Evolutionary conservation across 441 rosid species (phyloP).

Genomic region (Caryocar brasiliense): DNA sequence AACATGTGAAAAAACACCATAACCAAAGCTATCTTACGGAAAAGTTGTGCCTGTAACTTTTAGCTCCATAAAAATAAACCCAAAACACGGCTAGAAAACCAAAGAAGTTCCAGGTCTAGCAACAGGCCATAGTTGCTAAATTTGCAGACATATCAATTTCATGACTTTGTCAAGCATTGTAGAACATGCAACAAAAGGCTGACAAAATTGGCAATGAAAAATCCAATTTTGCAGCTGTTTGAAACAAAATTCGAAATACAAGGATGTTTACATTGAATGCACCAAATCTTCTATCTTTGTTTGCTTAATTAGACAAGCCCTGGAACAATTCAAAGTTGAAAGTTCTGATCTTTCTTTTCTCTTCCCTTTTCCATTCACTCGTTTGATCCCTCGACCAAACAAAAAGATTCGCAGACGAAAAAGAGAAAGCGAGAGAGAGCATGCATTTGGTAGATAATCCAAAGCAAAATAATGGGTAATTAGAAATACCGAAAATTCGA

Average conservation of each 20-base stretch:
- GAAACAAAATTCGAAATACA: too few species aligned
- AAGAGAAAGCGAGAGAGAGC: background rate
- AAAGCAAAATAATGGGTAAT: background rate
- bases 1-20: conserved; percentile 3
- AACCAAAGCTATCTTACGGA: conserved; percentile 1
- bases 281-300: background rate
- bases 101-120: too few species aligned
- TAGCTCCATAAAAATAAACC: background rate
- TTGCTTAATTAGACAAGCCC: background rate
- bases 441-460: conserved; percentile 5
- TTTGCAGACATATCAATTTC: too few species aligned
- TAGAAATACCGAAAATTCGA: background rate
- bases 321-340: background rate
- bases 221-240: too few species aligned
- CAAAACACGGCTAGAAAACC: background rate
- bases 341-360: background rate
- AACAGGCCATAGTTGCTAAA: too few species aligned
- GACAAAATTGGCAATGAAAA: too few species aligned
- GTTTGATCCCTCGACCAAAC: conserved; percentile 3
- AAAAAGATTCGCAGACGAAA: background rate
- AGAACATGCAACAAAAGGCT: too few species aligned
- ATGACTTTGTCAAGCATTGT: too few species aligned
- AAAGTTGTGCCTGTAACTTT: background rate
- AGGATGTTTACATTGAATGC: too few species aligned
- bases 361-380: background rate